A percentile compares a stretch with the other conserved stretches of the same genome.
These are phyloP conservation scores for Rhodotorula paludigena DNA, from an alignment of 768 basidiomycete genomes.

Conservation along the genomic window DNA sequence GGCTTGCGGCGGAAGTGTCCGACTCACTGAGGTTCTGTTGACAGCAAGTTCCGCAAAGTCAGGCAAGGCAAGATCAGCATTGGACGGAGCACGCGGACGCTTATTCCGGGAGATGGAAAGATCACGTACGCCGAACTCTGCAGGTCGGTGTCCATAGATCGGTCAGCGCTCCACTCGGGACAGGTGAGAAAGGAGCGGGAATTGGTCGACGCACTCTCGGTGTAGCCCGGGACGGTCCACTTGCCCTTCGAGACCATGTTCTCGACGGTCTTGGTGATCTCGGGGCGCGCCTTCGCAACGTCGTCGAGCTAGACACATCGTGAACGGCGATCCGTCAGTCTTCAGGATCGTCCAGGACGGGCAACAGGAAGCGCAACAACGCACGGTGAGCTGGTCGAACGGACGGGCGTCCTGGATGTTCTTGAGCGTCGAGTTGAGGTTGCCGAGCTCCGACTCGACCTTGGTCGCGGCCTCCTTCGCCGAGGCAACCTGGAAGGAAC, in stretches of 20 bases:
- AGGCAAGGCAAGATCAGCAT: not conserved
- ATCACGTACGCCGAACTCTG: slow-evolving; percentile 28
- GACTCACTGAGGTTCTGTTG: slow-evolving; percentile 26
- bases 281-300: slow-evolving; percentile 85
- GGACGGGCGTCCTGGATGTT: slow-evolving; percentile 97
- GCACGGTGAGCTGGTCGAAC: slow-evolving; percentile 90
- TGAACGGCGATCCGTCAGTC: no score
- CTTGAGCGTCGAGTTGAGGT: slow-evolving; percentile 83
- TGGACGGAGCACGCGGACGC: not conserved
- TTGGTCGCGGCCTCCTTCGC: slow-evolving; percentile 84
- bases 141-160: not conserved
- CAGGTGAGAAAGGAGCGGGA: not conserved
- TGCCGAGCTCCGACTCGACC: slow-evolving; percentile 83
- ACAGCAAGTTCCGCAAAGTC: not conserved
- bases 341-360: no score
- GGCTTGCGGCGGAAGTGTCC: not conserved
- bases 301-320: slow-evolving; percentile 88
- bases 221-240: slow-evolving; percentile 86
- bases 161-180: no score
- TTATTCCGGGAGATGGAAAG: not conserved
- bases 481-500: slow-evolving; percentile 62
- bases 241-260: slow-evolving; percentile 96
- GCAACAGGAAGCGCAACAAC: slow-evolving; percentile 44
- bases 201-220: slow-evolving; percentile 43
- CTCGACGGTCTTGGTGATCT: slow-evolving; percentile 83